Base-by-base conservation (phyloP, 306 rosid species). In the Sesbania bispinosa region DNA sequence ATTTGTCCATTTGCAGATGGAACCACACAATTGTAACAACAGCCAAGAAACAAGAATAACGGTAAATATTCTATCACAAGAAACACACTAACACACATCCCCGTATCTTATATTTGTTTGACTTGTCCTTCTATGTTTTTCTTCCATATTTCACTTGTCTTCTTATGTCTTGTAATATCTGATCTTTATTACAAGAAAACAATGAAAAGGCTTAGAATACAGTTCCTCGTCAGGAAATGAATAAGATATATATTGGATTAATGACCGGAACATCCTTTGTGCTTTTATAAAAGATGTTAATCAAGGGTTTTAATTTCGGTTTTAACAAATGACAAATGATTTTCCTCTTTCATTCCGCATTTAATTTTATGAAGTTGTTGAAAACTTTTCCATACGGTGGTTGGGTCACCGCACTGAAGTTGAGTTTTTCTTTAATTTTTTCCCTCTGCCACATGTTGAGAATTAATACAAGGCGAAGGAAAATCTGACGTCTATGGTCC, bases 1-100 rank as follows among this genome's bases (percentile, higher is more conserved):
- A 20, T 29, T 52, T 80, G 55, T 76, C 71, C 21, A 6, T 51
- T 60, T 66, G 57, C 54, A 2, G 51, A 59, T 59, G 51, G 48
- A 77, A 10, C 63, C 10, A 2, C n/a, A 10, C 45, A 16, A 19
- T 18, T 23, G 32, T 43, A 23, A 68, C 48, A 18, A 68, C 62
- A 18, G 18, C 63, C 20, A 43, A 53, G 35, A 14, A 27, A 36
- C 15, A 42, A 19, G 42, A 30, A 62, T 20, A n/a, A 29, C 15
- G 7, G 19, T 18, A 0, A 47, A 35, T 15, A 26, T 15, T 47
- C 19, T 26, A n/a, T n/a, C n/a, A n/a, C n/a, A n/a, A n/a, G n/a
- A n/a, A n/a, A n/a, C n/a, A n/a, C n/a, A n/a, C n/a, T n/a, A n/a
- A 6, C 54, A 19, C 50, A 10, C 19, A 13, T 20, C 57, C 36